Percentiles rank a stretch among this genome's conserved stretches.
phyloP scores from a whole-genome alignment of 805 yeast genomes.

The Wickerhamomyces mucosus region DNA sequence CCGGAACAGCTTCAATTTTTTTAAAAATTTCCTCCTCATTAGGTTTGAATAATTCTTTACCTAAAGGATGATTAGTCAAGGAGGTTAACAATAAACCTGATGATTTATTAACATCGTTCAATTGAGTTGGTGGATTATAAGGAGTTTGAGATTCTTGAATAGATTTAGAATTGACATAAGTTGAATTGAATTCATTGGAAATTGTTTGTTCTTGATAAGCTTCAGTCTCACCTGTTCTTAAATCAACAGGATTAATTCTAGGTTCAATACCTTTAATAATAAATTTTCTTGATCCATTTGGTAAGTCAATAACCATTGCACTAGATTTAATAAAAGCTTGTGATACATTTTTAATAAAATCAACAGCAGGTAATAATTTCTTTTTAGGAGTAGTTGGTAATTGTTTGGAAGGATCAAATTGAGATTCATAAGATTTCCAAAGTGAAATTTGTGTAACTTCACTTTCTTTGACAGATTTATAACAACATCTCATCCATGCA shows the following conservation, averaged over 20 bases:
- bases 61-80: conserved; percentile 22
- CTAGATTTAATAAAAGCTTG: conserved; percentile 80
- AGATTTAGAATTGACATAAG: conserved; percentile 3
- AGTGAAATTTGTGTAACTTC: conserved; percentile 92
- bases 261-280: conserved; percentile 94
- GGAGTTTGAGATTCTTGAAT: conserved; percentile 9
- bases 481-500: conserved; percentile 88
- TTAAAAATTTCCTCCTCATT: conserved; percentile 23
- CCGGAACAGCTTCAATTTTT: conserved; percentile 26
- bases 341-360: conserved; percentile 89
- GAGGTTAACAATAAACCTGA: conserved; percentile 27
- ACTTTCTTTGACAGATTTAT: conserved; percentile 65
- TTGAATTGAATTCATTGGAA: conserved; percentile 1
- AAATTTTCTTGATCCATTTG: conserved; percentile 64
- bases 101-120: conserved; percentile 32
- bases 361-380: conserved; percentile 84
- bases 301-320: conserved; percentile 79
- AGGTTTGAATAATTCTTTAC: conserved; percentile 25
- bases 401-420: conserved; percentile 40
- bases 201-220: conserved; percentile 19
- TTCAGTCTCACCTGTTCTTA: conserved; percentile 35
- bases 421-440: conserved; percentile 91
- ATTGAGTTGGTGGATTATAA: conserved; percentile 22
- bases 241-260: conserved; percentile 46
- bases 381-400: conserved; percentile 41